Conservation (phyloP, 2,329 filamentous ascomycete species). For the Exophiala lecanii-corni region DNA sequence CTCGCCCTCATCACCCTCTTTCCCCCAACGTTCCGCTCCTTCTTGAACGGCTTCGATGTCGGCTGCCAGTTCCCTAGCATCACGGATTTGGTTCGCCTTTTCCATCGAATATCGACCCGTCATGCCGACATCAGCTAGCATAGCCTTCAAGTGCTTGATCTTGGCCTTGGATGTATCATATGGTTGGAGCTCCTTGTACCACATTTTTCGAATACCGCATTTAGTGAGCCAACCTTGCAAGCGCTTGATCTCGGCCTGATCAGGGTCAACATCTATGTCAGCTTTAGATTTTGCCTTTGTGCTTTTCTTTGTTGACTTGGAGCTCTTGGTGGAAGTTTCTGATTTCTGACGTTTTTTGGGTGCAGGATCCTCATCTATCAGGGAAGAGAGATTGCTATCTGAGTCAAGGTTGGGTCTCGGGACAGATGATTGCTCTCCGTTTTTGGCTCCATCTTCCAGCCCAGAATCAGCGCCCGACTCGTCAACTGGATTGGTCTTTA, state of each 20-base stretch:
- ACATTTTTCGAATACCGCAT: constrained; percentile 89
- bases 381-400: constrained; percentile 64
- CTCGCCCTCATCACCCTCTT: constrained; percentile 38
- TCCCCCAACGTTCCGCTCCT: constrained; percentile 75
- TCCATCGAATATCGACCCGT: constrained; percentile 79
- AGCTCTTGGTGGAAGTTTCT: constrained; percentile 28
- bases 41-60: constrained; percentile 82
- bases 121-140: constrained; percentile 83
- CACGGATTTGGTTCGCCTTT: constrained; percentile 81
- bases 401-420: constrained; percentile 38
- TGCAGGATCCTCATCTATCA: constrained; percentile 71
- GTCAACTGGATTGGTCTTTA: not conserved
- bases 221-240: constrained; percentile 82
- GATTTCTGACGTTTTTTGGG: constrained; percentile 50
- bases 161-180: constrained; percentile 72
- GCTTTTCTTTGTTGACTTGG: constrained; percentile 26
- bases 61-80: constrained; percentile 73
- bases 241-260: constrained; percentile 78
- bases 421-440: not conserved
- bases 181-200: constrained; percentile 76
- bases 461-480: too few species aligned
- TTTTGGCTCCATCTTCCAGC: too few species aligned
- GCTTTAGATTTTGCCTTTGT: constrained; percentile 34
- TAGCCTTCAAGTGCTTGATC: constrained; percentile 71
- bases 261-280: constrained; percentile 50